A percentile compares a stretch with the other conserved stretches of the same genome.
phyloP scores from a whole-genome alignment of 768 basidiomycete genomes.

The Phlebiopsis flavidoalba region DNA sequence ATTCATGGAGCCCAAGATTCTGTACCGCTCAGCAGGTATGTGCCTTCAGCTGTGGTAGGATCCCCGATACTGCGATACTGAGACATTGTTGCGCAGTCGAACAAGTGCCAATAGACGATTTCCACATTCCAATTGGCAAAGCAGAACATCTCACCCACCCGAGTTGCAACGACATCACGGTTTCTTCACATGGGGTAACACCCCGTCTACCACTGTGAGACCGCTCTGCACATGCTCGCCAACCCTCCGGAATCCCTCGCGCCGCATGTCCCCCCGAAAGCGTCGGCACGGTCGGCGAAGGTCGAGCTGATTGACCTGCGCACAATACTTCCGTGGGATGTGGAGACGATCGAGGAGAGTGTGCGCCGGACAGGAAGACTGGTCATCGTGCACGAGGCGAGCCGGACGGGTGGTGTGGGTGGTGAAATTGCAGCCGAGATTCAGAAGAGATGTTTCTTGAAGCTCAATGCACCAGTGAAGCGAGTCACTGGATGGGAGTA shows the following conservation, averaged over 20 bases:
- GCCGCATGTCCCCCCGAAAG: constrained; percentile 60
- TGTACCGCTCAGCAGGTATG: constrained; percentile 84
- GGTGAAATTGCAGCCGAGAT: constrained; percentile 90
- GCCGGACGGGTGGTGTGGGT: constrained; percentile 82
- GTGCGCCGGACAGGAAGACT: constrained; percentile 81
- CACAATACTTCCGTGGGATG: constrained; percentile 87
- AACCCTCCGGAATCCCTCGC: constrained; percentile 63
- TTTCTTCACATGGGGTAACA: constrained; percentile 92
- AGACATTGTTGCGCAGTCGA: constrained; percentile 49
- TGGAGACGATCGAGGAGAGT: constrained; percentile 73
- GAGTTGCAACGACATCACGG: constrained; percentile 82
- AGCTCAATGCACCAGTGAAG: constrained; percentile 82
- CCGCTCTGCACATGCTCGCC: constrained; percentile 68
- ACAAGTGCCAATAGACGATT: constrained; percentile 90
- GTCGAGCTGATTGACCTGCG: constrained; percentile 89
- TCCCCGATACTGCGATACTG: not conserved
- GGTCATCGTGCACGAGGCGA: constrained; percentile 90
- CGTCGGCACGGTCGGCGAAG: constrained; percentile 58
- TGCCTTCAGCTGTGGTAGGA: not conserved
- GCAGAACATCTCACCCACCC: constrained; percentile 65
- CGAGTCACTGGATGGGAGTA: constrained; percentile 93
- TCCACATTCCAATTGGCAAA: constrained; percentile 71
- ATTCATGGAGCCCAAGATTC: constrained; percentile 92
- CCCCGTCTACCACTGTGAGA: constrained; percentile 87
- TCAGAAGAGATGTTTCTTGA: constrained; percentile 84